Base-by-base conservation (phyloP, 208 protist genomes). In the Leishmania martiniquensis region DNA sequence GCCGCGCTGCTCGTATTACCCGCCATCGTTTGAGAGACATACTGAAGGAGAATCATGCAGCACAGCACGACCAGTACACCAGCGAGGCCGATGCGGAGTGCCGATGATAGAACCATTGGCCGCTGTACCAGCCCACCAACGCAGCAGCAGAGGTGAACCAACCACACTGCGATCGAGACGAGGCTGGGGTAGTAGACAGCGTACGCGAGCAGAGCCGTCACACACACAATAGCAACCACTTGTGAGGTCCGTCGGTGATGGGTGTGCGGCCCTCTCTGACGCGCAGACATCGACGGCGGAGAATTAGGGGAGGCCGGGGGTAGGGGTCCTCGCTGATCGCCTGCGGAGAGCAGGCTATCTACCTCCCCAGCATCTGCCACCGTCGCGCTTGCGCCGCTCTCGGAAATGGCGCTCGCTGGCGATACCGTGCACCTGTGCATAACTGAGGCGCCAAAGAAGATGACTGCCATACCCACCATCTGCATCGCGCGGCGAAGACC, bases 111-210 rank as follows among this genome's bases (percentile, higher is more conserved):
- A 4, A 54, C 42, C 67, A 25, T 51, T 10, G 79, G 79, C 25
- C 62, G 57, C 22, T 44, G 25, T 15, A 79, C 79, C 47, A 83
- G 49, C 6, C 74, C 60, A 32, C 74, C 73, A 37, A 69, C 74
- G 69, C 79, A 79, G 75, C 79, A 62, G 69, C 73, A 79, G 10
- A 78, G 25, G 51, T 83, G 79, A 25, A 74, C 10, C 32, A 83
- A 51, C 79, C 79, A 79, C 66, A 83, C 34, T 7, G 73, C 68
- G 13, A 70, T 12, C 15, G 79, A 78, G 42, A 79, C 74, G 52
- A 83, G 68, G 44, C 74, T 76, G 17, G 79, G 79, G 37, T 78
- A 79, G 79, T 66, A 78, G 29, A 83, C 68, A 17, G 74, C 73
- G 69, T 83, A 74, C 29, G 72, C 55, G 22, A 83, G 79, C 20